phyloP scores from a whole-genome alignment of 805 yeast species.

The Myxozyma udenii region DNA sequence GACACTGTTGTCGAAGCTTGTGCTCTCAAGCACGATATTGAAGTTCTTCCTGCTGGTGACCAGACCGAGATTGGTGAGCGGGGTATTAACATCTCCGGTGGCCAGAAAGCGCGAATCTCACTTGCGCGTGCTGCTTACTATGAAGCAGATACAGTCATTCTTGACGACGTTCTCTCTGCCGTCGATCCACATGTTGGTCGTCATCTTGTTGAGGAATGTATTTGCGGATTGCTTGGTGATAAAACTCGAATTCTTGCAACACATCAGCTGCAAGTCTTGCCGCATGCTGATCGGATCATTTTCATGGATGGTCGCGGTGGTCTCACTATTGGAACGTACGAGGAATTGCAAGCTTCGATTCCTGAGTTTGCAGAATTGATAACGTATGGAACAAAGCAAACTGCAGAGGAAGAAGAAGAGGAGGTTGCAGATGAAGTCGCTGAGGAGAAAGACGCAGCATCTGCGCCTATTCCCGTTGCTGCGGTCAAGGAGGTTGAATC shows the following conservation, averaged over 20 bases:
- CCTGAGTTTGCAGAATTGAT: conserved; percentile 46
- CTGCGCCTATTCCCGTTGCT: no score
- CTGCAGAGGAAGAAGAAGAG: conserved; percentile 24
- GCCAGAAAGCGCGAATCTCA: conserved; percentile 83
- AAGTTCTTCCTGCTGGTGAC: conserved; percentile 70
- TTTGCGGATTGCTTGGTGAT: conserved; percentile 53
- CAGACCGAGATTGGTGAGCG: conserved; percentile 82
- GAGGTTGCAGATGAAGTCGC: conserved; percentile 34
- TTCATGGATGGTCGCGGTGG: conserved; percentile 61
- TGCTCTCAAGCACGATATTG: conserved; percentile 63
- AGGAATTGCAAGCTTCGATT: conserved; percentile 45
- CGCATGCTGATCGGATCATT: conserved; percentile 64
- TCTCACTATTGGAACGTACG: conserved; percentile 55
- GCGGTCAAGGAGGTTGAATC: conserved; percentile 27
- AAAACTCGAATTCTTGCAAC: conserved; percentile 78
- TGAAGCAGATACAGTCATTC: conserved; percentile 58
- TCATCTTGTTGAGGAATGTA: conserved; percentile 67
- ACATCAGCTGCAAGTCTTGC: conserved; percentile 72
- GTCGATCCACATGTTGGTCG: conserved; percentile 85
- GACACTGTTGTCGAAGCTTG: conserved; percentile 58
- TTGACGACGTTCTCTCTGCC: conserved; percentile 84
- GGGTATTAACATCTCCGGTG: conserved; percentile 85
- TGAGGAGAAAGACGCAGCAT: conserved; percentile 13
- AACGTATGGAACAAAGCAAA: conserved; percentile 28
- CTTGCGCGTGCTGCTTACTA: conserved; percentile 79